phyloP scores from a whole-genome alignment of 2,329 filamentous ascomycete species.

The Pleoardoris graminearum region DNA sequence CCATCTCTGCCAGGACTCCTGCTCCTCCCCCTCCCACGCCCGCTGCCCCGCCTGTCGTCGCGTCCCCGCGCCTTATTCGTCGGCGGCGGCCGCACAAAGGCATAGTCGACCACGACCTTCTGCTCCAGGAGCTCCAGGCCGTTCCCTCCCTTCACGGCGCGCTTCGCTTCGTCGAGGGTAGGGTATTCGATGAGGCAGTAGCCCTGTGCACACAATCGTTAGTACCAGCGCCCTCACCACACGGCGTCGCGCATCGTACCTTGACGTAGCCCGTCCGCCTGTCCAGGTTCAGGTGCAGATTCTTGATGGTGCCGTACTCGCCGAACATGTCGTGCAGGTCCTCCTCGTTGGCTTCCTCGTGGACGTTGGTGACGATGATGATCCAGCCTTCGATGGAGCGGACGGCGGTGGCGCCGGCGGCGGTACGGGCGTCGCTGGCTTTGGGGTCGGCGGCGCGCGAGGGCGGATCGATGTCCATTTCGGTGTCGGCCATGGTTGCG shows the following conservation, averaged over 20 bases:
- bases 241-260: constrained; percentile 51
- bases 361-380: constrained; percentile 81
- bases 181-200: constrained; percentile 85
- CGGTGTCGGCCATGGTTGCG: constrained; percentile 49
- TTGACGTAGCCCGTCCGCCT: constrained; percentile 84
- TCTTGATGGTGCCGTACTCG: constrained; percentile 86
- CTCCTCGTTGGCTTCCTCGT: constrained; percentile 85
- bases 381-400: constrained; percentile 91
- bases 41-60: constrained; percentile 36
- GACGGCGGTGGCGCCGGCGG: constrained; percentile 74
- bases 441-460: constrained; percentile 51
- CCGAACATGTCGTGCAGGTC: constrained; percentile 79
- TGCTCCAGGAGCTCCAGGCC: constrained; percentile 78
- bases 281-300: constrained; percentile 81
- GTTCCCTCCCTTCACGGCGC: constrained; percentile 81
- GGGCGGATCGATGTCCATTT: constrained; percentile 52
- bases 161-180: constrained; percentile 75
- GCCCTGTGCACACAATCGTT: constrained; percentile 60
- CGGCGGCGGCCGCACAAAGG: constrained; percentile 77
- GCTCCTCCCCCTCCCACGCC: constrained; percentile 46
- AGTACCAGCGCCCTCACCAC: constrained; percentile 9
- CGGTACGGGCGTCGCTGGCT: constrained; percentile 70
- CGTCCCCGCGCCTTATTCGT: constrained; percentile 52
- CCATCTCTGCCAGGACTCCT: constrained; percentile 49
- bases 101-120: constrained; percentile 80